Conservation (phyloP, 768 basidiomycete genomes). For the Tulasnella sp. region DNA sequence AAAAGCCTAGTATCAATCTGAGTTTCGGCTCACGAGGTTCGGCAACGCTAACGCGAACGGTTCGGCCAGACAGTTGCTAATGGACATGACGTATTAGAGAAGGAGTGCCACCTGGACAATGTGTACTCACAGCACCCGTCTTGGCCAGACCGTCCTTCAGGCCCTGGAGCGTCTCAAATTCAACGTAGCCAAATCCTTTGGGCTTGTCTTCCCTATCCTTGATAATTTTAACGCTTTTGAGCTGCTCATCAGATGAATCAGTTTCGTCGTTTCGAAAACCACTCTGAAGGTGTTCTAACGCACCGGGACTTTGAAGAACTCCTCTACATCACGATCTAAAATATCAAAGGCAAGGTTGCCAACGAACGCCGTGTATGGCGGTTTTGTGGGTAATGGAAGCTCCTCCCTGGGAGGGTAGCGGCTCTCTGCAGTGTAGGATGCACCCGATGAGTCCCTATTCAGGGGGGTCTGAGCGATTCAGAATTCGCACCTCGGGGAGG, state of each 20-base stretch:
- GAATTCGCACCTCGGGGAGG: conserved; percentile 50
- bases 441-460: not conserved
- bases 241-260: conserved; percentile 34
- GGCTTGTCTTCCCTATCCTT: conserved; percentile 88
- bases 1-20: not conserved
- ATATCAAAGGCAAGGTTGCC: conserved; percentile 94
- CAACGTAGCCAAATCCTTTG: conserved; percentile 97
- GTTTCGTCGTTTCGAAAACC: not conserved
- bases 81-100: not conserved
- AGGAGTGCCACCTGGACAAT: not conserved
- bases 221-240: conserved; percentile 86
- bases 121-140: conserved; percentile 52
- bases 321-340: conserved; percentile 69
- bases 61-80: conserved; percentile 67
- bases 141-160: conserved; percentile 75
- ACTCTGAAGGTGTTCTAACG: not conserved
- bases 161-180: conserved; percentile 80
- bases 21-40: conserved; percentile 71
- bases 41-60: conserved; percentile 85
- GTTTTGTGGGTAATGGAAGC: conserved; percentile 86
- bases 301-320: conserved; percentile 57
- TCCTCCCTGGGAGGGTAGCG: conserved; percentile 65
- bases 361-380: conserved; percentile 94
- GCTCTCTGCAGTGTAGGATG: not conserved
- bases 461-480: conserved; percentile 9